Conservation (phyloP, 148 eudicot species). For the Oxyria digyna region DNA sequence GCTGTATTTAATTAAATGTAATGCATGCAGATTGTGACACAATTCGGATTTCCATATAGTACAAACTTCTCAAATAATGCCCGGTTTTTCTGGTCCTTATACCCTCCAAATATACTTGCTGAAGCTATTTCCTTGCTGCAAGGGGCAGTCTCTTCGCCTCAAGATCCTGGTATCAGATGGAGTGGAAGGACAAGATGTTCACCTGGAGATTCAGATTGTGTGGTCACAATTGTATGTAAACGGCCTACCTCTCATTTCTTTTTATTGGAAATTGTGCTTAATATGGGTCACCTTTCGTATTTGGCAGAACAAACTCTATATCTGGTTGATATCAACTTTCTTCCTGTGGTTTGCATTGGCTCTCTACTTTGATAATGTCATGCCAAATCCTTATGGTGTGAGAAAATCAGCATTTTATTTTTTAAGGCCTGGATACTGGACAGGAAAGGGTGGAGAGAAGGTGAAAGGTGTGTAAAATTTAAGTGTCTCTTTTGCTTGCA, state of each 20-base stretch:
- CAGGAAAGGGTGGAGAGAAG: conserved; percentile 64
- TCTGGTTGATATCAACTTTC: conserved; percentile 44
- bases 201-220: conserved; percentile 58
- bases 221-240: conserved; percentile 46
- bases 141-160: conserved; percentile 42
- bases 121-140: conserved; percentile 61
- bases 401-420: conserved; percentile 66
- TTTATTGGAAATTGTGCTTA: neutral
- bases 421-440: conserved; percentile 75
- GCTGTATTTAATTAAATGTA: neutral
- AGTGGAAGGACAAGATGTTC: conserved; percentile 50
- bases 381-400: conserved; percentile 77
- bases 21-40: conserved; percentile 53
- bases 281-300: neutral
- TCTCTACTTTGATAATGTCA: conserved; percentile 78
- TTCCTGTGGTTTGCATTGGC: conserved; percentile 61
- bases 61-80: conserved; percentile 18
- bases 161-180: conserved; percentile 76
- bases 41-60: conserved; percentile 61
- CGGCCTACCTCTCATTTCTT: neutral
- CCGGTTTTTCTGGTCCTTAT: conserved; percentile 63
- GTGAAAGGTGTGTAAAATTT: conserved; percentile 38
- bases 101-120: conserved; percentile 80
- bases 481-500: neutral
- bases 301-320: conserved; percentile 51